Conservation (phyloP, 2,329 filamentous ascomycete species). For the Monosporascus sp. region DNA sequence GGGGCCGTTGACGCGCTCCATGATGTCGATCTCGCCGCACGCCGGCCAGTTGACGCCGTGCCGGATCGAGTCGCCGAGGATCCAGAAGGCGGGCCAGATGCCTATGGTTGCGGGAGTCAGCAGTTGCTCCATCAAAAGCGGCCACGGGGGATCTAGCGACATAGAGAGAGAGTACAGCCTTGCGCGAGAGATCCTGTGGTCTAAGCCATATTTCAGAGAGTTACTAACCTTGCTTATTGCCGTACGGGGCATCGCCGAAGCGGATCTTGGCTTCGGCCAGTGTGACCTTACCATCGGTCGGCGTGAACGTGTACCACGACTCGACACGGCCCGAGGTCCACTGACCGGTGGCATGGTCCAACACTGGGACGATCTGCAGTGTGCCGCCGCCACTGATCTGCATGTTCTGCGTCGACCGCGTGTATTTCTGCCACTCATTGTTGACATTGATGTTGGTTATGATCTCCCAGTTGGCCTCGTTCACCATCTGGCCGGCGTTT, state of each 20-base stretch:
- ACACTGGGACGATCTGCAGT: conserved; percentile 43
- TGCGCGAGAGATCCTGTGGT: too few relatives aligned
- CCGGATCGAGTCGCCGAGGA: conserved; percentile 42
- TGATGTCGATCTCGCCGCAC: conserved; percentile 46
- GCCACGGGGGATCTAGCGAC: background rate
- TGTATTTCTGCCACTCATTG: conserved; percentile 44
- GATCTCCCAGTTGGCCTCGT: conserved; percentile 39
- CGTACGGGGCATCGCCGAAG: conserved; percentile 33
- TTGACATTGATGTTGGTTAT: conserved; percentile 40
- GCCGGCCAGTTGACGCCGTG: conserved; percentile 40
- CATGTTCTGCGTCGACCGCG: conserved; percentile 36
- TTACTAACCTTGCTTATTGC: conserved; percentile 32
- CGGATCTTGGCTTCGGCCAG: conserved; percentile 39
- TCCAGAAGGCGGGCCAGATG: conserved; percentile 50
- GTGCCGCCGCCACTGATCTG: conserved; percentile 47
- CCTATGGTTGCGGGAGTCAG: conserved; percentile 10
- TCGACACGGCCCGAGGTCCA: conserved; percentile 49
- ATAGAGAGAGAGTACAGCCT: too few relatives aligned
- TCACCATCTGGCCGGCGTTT: conserved; percentile 30
- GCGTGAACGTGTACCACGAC: conserved; percentile 40
- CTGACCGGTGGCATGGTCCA: conserved; percentile 28
- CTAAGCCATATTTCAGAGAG: background rate
- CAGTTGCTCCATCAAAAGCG: background rate
- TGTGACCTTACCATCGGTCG: conserved; percentile 33
- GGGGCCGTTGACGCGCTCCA: conserved; percentile 43